Evolutionary conservation across 2,329 filamentous ascomycete genomes (phyloP).

Genomic region (Xylaria sp.): DNA sequence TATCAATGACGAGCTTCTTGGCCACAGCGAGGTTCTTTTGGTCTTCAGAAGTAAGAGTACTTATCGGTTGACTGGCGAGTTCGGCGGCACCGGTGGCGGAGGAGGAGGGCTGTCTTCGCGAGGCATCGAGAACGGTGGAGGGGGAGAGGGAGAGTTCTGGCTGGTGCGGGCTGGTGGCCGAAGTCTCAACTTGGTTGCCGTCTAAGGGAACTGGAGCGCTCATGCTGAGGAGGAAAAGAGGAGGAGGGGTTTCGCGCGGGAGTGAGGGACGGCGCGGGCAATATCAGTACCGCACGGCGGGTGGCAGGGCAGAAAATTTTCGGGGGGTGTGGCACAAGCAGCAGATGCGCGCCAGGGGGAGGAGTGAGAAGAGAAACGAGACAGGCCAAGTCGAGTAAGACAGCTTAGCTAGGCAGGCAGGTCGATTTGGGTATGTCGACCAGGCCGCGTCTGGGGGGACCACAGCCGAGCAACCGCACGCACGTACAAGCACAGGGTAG

Average conservation of each 20-base stretch:
- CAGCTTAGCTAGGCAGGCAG: slow-evolving; percentile 41
- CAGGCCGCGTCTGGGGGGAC: slow-evolving; percentile 46
- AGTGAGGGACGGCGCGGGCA: slow-evolving; percentile 44
- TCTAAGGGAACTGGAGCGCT: slow-evolving; percentile 49
- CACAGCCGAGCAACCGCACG: slow-evolving; percentile 43
- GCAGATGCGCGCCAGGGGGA: slow-evolving; percentile 43
- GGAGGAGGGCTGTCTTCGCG: slow-evolving; percentile 71
- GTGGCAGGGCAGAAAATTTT: slow-evolving; percentile 43
- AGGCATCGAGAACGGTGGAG: slow-evolving; percentile 63
- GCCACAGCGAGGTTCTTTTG: slow-evolving; percentile 46
- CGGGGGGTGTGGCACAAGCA: slow-evolving; percentile 48
- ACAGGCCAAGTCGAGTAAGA: slow-evolving; percentile 47
- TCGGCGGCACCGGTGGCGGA: slow-evolving; percentile 69
- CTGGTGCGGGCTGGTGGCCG: slow-evolving; percentile 50
- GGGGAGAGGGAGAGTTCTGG: slow-evolving; percentile 45
- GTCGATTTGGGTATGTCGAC: slow-evolving; percentile 30
- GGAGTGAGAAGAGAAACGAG: slow-evolving; percentile 44
- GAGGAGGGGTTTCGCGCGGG: slow-evolving; percentile 42
- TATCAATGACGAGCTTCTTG: slow-evolving; percentile 66
- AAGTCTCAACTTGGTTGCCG: slow-evolving; percentile 51
- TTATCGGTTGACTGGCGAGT: slow-evolving; percentile 76
- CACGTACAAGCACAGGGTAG: slow-evolving; percentile 30
- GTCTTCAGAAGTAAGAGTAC: slow-evolving; percentile 42
- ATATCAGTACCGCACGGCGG: slow-evolving; percentile 48
- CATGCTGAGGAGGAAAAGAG: slow-evolving; percentile 51